phyloP scores from a whole-genome alignment of 2,329 filamentous ascomycete species.

The Colletotrichum orchidophilum region DNA sequence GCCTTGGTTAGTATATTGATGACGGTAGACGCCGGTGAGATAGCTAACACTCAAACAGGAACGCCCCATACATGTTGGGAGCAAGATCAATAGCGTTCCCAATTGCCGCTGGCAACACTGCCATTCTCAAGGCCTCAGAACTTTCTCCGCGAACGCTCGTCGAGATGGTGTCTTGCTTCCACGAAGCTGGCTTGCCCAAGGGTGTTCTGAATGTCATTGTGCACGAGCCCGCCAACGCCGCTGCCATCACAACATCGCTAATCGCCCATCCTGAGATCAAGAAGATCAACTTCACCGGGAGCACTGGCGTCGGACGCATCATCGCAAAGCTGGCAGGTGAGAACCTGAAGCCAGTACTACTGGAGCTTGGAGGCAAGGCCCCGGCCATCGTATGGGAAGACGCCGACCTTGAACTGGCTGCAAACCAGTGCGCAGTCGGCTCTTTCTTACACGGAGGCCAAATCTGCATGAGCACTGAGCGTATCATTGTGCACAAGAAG shows the following conservation, averaged over 20 bases:
- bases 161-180: conserved; percentile 70
- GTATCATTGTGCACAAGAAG: conserved; percentile 67
- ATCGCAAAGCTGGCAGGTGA: conserved; percentile 76
- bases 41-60: conserved; percentile 50
- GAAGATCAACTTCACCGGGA: conserved; percentile 90
- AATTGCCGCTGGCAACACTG: conserved; percentile 81
- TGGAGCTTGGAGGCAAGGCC: conserved; percentile 87
- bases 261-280: conserved; percentile 74
- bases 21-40: not conserved
- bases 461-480: conserved; percentile 87
- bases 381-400: conserved; percentile 82
- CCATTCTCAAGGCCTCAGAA: conserved; percentile 78
- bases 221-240: conserved; percentile 71
- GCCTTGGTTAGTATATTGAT: conserved; percentile 70
- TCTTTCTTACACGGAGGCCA: conserved; percentile 80
- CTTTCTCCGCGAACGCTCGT: conserved; percentile 71
- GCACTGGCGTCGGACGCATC: conserved; percentile 76
- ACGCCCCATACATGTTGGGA: conserved; percentile 65
- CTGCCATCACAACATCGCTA: conserved; percentile 71
- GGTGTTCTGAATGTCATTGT: conserved; percentile 81
- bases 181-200: conserved; percentile 78
- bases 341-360: conserved; percentile 79
- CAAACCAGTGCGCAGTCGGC: conserved; percentile 72
- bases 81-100: conserved; percentile 67
- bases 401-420: conserved; percentile 78